phyloP scores from a whole-genome alignment of 441 rosid species.

The Rhodomyrtus psidioides region DNA sequence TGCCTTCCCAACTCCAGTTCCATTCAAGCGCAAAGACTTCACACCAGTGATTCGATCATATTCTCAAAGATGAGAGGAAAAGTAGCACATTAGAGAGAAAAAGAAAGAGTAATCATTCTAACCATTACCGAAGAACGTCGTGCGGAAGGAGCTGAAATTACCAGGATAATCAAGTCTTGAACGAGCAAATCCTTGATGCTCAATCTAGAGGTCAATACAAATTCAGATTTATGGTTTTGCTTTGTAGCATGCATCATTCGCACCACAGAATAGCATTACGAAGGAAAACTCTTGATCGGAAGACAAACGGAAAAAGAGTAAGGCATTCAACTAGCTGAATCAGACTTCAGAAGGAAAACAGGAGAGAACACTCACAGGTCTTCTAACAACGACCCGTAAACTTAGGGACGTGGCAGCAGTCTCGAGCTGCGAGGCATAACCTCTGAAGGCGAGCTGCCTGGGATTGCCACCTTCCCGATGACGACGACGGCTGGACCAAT shows the following conservation, averaged over 20 bases:
- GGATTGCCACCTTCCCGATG: constrained; percentile 58
- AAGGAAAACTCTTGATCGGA: neutral
- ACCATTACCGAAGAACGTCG: neutral
- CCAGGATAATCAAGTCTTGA: neutral
- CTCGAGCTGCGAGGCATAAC: constrained; percentile 21
- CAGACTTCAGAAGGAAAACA: constrained; percentile 2
- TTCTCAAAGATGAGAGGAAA: neutral
- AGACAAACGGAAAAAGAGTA: neutral
- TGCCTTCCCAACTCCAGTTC: constrained; percentile 73
- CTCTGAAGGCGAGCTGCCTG: constrained; percentile 54
- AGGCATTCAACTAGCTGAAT: neutral
- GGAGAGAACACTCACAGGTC: constrained; percentile 52
- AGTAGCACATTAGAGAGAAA: neutral
- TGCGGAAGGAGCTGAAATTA: neutral
- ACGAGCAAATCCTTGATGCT: neutral
- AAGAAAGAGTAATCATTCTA: neutral
- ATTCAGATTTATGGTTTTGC: neutral
- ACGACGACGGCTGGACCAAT: constrained; percentile 15
- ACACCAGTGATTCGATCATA: neutral
- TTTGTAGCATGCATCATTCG: neutral
- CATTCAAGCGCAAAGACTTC: constrained; percentile 13
- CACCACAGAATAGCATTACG: neutral
- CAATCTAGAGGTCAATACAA: neutral
- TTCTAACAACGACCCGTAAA: constrained; percentile 48
- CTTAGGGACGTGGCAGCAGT: constrained; percentile 23